Conservation (phyloP, 2,329 filamentous ascomycete genomes). For the Fusarium sarcochroum region DNA sequence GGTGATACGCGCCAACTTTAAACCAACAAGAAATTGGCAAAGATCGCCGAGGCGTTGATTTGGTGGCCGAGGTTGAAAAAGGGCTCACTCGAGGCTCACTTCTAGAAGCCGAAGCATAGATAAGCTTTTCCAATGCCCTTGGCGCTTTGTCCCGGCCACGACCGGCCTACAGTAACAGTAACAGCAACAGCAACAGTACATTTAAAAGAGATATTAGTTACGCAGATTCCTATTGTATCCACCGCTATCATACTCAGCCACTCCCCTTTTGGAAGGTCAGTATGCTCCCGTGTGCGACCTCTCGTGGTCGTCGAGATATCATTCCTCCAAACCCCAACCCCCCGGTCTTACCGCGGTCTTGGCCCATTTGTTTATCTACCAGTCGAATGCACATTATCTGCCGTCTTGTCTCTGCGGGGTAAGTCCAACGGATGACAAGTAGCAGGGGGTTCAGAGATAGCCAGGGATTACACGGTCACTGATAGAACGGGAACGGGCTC, state of each 20-base stretch:
- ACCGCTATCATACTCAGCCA: constrained; percentile 34
- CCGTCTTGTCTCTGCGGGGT: constrained; percentile 41
- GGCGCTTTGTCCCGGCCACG: constrained; percentile 5
- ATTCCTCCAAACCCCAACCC: constrained; percentile 12
- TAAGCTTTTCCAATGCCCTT: constrained; percentile 17
- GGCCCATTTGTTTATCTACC: constrained; percentile 38
- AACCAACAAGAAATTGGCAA: constrained; percentile 8
- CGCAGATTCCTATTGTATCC: constrained; percentile 24
- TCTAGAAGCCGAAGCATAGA: constrained; percentile 27
- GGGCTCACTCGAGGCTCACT: constrained; percentile 7
- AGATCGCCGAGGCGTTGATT: constrained; percentile 9
- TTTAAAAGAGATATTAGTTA: background rate
- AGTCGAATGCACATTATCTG: constrained; percentile 23
- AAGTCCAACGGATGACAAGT: constrained; percentile 19
- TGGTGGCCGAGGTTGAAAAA: constrained; percentile 12
- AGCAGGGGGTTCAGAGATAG: constrained; percentile 5
- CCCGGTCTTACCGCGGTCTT: constrained; percentile 36
- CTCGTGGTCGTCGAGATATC: constrained; percentile 20
- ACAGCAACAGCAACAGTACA: background rate
- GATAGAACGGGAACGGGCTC: background rate
- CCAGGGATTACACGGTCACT: constrained; percentile 2
- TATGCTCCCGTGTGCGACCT: constrained; percentile 5
- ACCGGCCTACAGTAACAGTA: background rate
- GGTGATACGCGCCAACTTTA: constrained; percentile 6
- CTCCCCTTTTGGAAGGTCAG: constrained; percentile 39